Base-by-base conservation (phyloP, 306 rosid genomes). In the Oemleria cerasiformis region DNA sequence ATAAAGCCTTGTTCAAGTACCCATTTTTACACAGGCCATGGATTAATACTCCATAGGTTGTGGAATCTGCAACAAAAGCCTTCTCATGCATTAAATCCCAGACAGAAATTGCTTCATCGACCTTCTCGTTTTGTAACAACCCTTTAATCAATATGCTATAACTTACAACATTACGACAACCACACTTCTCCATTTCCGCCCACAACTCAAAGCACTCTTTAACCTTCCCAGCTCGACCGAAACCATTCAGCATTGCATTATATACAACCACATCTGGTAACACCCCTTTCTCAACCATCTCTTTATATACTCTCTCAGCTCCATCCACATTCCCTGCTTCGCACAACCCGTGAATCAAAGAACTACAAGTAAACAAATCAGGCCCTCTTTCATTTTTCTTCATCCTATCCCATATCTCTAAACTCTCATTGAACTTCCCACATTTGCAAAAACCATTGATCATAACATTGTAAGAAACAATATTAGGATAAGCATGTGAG, bases 351-450 rank as follows among this genome's bases (percentile, higher is more conserved):
- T 89, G 92, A 54, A 94, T 88, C 86, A 94, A 75, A 15, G 96
- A 80, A 75, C 96, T 82, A 78, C 74, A 91, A 70, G 83, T 86
- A 59, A 54, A 84, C 73, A 82, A 55, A 73, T 91, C 96, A 50
- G 58, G 70, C 49, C 48, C 77, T 72, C 92, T 71, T 2, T 81
- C 79, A 47, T 84, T 94, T 77, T 23, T 79, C 88, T 86, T 91
- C 99, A 94, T 86, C 85, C 96, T 81, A 47, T 86, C 75, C 96
- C 95, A 94, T 54, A 95, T 84, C 68, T 85, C 91, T 68, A 86
- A 85, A 81, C 92, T 50, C 82, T 89, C 89, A 73, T 70, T 20
- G 54, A 91, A 85, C 90, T 67, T 91, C 57, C 97, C 86, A 67
- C 90, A 88, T 78, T 71, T 88, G 58, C 96, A 91, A 62, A 95